Base-by-base conservation (phyloP, 75 land plant species). In the Pinus tabuliformis region DNA sequence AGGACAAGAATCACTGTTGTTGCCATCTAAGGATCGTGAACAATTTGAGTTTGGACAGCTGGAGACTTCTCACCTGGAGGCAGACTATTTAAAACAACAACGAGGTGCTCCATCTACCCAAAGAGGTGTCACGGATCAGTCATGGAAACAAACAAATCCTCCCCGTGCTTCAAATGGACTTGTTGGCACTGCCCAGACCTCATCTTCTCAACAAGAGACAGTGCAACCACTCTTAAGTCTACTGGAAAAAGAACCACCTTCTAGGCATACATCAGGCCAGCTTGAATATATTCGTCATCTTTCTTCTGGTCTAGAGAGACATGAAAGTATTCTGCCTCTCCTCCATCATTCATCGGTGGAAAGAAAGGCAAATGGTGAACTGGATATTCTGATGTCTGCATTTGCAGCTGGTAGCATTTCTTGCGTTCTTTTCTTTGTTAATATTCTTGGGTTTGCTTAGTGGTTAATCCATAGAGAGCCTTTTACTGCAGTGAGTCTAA, bases 191-290 rank as follows among this genome's bases (percentile, higher is more conserved):
- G n/a, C 75, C n/a, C 72, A 77, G 56, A 16, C 70, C 21, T 58
- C 28, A 66, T 66, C 62, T 30, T 73, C 81, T 81, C 91, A 88
- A 33, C 79, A 80, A 77, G 97, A 91, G 24, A 88, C 84, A 77
- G 86, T 90, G 52, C 86, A 86, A 36, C 95, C 92, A 2, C 86
- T 96, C 49, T 79, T 93, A 56, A 96, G 94, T 76, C 82, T 93
- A 75, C 64, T 97, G 75, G 99, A 95, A 24, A 95, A 95, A 73
- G 95, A 97, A 71, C 92, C 93, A n/a, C 86, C 91, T 65, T 89
- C 95, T 70, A 84, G 89, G 77, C 89, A 87, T 83, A 86, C 86
- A 33, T 92, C 99, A 83, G 99, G 99, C 39, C 99, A 92, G 82
- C 91, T 94, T 63, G 97, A 93, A 42, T 92, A 86, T 85, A 83